These are phyloP conservation scores for Aureobasidium vineae DNA, from an alignment of 2,329 filamentous ascomycete species.

Conservation along the genomic window DNA sequence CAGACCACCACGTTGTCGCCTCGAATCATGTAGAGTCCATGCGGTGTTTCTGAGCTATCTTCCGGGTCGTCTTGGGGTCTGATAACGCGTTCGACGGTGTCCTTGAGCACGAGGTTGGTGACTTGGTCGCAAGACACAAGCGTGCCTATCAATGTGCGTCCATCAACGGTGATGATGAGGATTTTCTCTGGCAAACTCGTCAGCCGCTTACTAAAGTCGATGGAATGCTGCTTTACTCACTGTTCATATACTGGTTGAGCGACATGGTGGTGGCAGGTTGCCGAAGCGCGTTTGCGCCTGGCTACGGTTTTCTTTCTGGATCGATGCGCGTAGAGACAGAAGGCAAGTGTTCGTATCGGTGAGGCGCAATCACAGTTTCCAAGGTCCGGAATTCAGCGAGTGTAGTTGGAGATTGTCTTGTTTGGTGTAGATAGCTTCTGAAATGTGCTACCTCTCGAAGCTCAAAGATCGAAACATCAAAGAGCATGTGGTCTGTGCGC, in stretches of 20 bases:
- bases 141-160: slow-evolving; percentile 71
- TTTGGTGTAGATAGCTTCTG: slow-evolving; percentile 1
- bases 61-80: slow-evolving; percentile 80
- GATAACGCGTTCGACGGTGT: slow-evolving; percentile 87
- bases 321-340: background rate
- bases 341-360: background rate
- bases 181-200: slow-evolving; percentile 70
- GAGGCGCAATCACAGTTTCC: background rate
- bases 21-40: slow-evolving; percentile 87
- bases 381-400: background rate
- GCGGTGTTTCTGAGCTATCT: slow-evolving; percentile 72
- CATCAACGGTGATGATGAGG: slow-evolving; percentile 86
- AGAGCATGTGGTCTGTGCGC: background rate
- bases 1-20: slow-evolving; percentile 93
- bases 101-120: slow-evolving; percentile 85
- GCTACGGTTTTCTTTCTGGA: background rate
- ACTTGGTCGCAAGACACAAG: slow-evolving; percentile 84
- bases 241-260: slow-evolving; percentile 46
- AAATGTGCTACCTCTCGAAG: background rate
- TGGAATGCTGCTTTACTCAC: slow-evolving; percentile 31
- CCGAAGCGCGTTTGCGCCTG: slow-evolving; percentile 28
- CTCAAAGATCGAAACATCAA: slow-evolving; percentile 7
- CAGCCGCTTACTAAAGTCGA: slow-evolving; percentile 35
- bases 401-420: background rate
- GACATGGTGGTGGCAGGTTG: slow-evolving; percentile 37